Conservation (phyloP, 2,329 filamentous ascomycete species). For the Fusarium fracticaudum region DNA sequence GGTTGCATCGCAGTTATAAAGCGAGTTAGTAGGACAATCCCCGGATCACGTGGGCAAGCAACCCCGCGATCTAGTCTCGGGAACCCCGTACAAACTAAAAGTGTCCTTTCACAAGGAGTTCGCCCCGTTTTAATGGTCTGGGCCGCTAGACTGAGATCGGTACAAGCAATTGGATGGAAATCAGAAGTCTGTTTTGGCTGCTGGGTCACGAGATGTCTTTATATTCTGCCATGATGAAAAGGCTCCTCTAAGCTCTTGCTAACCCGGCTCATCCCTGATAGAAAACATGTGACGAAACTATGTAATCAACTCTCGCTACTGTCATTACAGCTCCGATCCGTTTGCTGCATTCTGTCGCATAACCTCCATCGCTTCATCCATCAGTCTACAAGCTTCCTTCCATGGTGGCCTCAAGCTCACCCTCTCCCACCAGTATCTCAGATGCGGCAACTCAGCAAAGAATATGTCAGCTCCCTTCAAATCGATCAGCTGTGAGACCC, state of each 20-base stretch:
- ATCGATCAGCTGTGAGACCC: background rate
- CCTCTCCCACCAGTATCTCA: background rate
- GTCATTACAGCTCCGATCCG: accelerated
- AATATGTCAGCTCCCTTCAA: background rate
- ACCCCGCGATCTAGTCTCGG: background rate
- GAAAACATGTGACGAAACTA: background rate
- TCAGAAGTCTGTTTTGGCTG: background rate
- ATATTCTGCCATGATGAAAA: background rate
- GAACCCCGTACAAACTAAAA: background rate
- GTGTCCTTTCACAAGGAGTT: background rate
- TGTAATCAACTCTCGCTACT: accelerated
- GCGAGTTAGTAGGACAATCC: background rate
- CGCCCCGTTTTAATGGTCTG: too few species aligned
- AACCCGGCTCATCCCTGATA: background rate
- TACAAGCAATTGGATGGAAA: too few species aligned
- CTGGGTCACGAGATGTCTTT: background rate
- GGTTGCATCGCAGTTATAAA: background rate
- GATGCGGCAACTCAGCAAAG: background rate
- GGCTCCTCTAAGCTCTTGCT: background rate
- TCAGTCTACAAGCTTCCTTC: background rate
- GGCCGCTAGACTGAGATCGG: background rate
- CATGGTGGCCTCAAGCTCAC: background rate
- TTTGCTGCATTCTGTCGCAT: background rate
- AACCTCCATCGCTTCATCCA: background rate
- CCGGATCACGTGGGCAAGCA: background rate